phyloP scores from a whole-genome alignment of 2,329 filamentous ascomycete genomes.

The Colletotrichum filicis region DNA sequence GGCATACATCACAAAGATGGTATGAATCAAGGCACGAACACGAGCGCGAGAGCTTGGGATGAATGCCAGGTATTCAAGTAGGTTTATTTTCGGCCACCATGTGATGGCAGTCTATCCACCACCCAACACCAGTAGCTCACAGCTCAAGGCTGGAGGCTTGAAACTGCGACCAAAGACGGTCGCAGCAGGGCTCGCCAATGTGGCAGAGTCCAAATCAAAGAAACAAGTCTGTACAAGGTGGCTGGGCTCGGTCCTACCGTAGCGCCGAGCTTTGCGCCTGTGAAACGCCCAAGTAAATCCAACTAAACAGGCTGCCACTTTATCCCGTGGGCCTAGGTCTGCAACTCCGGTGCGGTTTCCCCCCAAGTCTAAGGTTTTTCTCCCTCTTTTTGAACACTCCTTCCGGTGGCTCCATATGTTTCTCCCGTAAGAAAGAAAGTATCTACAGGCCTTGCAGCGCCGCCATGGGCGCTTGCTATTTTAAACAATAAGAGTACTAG shows the following conservation, averaged over 20 bases:
- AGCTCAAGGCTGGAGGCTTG: slow-evolving; percentile 13
- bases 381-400: slow-evolving; percentile 19
- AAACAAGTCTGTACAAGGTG: slow-evolving; percentile 27
- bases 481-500: slow-evolving; percentile 24
- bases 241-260: slow-evolving; percentile 14
- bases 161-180: neutral
- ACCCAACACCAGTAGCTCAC: neutral
- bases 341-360: slow-evolving; percentile 24
- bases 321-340: slow-evolving; percentile 26
- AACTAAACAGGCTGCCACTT: slow-evolving; percentile 24
- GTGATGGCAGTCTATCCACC: neutral
- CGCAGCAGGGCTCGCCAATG: neutral
- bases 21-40: neutral
- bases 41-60: neutral
- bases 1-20: neutral
- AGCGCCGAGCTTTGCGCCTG: slow-evolving; percentile 13
- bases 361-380: slow-evolving; percentile 32
- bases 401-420: slow-evolving; percentile 26
- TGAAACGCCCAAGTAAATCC: slow-evolving; percentile 28
- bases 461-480: slow-evolving; percentile 6
- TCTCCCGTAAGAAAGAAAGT: neutral
- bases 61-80: slow-evolving; percentile 4
- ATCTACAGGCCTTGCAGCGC: slow-evolving; percentile 28
- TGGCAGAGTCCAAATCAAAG: slow-evolving; percentile 1
- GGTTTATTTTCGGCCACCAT: slow-evolving; percentile 22